phyloP scores from a whole-genome alignment of 768 basidiomycete genomes.

The Chalciporus sphaerocephalus region DNA sequence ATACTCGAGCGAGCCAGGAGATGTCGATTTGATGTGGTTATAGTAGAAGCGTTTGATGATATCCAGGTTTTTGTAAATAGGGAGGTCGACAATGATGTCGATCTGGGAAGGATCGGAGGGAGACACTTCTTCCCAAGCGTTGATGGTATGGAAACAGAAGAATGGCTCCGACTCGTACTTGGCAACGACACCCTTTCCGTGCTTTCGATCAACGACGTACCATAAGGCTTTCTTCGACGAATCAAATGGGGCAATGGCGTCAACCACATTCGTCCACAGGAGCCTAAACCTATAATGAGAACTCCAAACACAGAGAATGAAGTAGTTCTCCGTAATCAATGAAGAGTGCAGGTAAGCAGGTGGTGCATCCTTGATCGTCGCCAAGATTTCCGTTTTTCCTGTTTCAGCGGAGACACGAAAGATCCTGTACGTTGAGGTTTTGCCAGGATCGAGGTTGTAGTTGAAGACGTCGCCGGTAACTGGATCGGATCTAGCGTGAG shows the following conservation, averaged over 20 bases:
- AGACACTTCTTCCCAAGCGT: constrained; percentile 34
- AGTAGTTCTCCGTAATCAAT: constrained; percentile 34
- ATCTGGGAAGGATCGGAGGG: constrained; percentile 22
- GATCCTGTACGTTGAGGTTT: constrained; percentile 27
- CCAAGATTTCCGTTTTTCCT: constrained; percentile 33
- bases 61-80: constrained; percentile 32
- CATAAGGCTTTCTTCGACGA: constrained; percentile 27
- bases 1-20: constrained; percentile 26
- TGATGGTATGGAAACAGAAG: constrained; percentile 39
- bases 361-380: constrained; percentile 36
- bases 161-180: constrained; percentile 36
- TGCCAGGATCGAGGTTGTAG: constrained; percentile 30
- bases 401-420: constrained; percentile 33
- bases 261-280: constrained; percentile 29
- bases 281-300: constrained; percentile 26
- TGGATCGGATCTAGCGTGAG: constrained; percentile 37
- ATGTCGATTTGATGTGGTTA: constrained; percentile 26
- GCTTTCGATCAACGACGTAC: constrained; percentile 37
- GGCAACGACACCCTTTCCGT: constrained; percentile 35
- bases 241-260: constrained; percentile 32
- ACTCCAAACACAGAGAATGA: constrained; percentile 36
- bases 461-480: constrained; percentile 36
- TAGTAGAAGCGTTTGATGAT: constrained; percentile 32
- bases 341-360: constrained; percentile 38
- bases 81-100: constrained; percentile 35